Conservation (phyloP, 75 land plant species). For the Selaginella moellendorffii region DNA sequence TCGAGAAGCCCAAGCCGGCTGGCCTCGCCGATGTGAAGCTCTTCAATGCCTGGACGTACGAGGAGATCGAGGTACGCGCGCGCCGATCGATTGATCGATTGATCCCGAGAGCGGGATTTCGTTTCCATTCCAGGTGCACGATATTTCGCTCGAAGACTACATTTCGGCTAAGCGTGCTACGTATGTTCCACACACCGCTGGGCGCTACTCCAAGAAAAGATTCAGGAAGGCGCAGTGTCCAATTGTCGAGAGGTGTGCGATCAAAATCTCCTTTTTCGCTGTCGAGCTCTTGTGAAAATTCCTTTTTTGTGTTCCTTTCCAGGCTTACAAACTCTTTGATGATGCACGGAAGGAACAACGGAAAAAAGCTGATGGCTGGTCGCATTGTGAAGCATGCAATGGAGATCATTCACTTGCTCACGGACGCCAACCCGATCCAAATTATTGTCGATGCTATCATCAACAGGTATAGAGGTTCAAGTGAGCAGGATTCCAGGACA, state of each 20-base stretch:
- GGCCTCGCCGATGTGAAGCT: constrained; percentile 30
- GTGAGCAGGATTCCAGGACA: constrained; percentile 17
- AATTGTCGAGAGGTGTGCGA: constrained; percentile 44
- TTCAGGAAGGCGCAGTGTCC: constrained; percentile 75
- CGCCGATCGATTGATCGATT: too few species aligned
- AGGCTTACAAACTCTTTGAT: constrained; percentile 56
- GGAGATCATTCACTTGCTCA: constrained; percentile 62
- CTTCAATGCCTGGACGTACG: constrained; percentile 50
- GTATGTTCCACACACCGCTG: constrained; percentile 64
- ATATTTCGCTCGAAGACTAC: constrained; percentile 49
- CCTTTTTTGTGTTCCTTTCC: neutral
- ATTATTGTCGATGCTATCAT: constrained; percentile 70
- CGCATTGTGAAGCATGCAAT: constrained; percentile 62
- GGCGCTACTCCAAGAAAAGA: constrained; percentile 50
- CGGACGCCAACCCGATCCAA: constrained; percentile 57
- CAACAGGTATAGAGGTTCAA: constrained; percentile 49
- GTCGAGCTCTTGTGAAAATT: too few species aligned
- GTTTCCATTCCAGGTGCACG: constrained; percentile 38
- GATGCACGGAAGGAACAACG: constrained; percentile 84
- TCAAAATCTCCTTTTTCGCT: too few species aligned
- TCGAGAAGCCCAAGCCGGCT: constrained; percentile 17
- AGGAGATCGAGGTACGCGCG: constrained; percentile 34
- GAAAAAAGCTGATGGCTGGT: constrained; percentile 68
- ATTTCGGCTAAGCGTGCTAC: constrained; percentile 53
- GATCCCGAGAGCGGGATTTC: too few species aligned